Evolutionary conservation across 2,329 filamentous ascomycete genomes (phyloP).

Genomic region (Lecanicillium sp.): DNA sequence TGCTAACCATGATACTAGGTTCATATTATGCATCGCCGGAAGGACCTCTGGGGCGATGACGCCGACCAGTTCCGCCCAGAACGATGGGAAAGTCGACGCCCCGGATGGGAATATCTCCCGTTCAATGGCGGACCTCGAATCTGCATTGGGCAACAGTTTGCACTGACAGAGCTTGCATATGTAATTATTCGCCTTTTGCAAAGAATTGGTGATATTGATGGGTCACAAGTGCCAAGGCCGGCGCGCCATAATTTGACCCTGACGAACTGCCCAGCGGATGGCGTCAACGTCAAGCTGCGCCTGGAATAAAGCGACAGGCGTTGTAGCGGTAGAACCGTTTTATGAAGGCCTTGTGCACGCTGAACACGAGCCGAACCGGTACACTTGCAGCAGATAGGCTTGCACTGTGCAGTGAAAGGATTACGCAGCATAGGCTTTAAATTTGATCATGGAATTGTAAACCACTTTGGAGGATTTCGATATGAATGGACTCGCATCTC

Average conservation of each 20-base stretch:
- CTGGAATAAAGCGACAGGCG: too few species aligned
- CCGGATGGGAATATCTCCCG: conserved; percentile 19
- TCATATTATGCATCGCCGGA: conserved; percentile 27
- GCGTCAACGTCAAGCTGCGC: conserved; percentile 4
- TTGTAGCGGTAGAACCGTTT: not conserved
- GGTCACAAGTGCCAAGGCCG: not conserved
- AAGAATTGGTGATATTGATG: conserved; percentile 4
- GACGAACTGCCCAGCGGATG: conserved; percentile 7
- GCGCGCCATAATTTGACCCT: conserved; percentile 4
- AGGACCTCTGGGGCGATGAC: conserved; percentile 30
- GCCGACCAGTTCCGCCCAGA: conserved; percentile 33
- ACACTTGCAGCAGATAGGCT: too few species aligned
- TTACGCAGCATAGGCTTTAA: too few species aligned
- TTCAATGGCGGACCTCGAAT: conserved; percentile 20
- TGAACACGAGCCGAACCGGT: too few species aligned
- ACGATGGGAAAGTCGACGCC: conserved; percentile 22
- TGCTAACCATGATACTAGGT: conserved; percentile 10
- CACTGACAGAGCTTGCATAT: conserved; percentile 17
- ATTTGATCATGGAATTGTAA: too few species aligned
- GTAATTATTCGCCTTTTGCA: conserved; percentile 13
- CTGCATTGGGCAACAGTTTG: conserved; percentile 20
- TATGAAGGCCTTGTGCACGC: too few species aligned
- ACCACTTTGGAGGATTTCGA: too few species aligned
- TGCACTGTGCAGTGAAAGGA: too few species aligned
- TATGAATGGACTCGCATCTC: too few species aligned